phyloP scores from a whole-genome alignment of 768 basidiomycete genomes.

The Kwoniella dejecticola region DNA sequence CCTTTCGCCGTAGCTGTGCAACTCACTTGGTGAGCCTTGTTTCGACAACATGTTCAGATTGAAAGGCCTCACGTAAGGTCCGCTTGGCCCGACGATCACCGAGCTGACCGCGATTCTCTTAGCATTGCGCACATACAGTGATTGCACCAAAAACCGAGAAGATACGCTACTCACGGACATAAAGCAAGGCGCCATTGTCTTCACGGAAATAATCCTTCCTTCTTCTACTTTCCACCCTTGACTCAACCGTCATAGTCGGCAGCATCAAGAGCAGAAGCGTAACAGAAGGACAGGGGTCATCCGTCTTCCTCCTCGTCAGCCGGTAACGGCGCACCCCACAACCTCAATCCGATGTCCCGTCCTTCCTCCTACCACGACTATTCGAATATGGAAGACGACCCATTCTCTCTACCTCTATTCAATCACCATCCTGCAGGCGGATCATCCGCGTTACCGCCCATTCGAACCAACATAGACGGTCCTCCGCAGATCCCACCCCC shows the following conservation, averaged over 20 bases:
- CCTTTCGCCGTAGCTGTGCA: no score
- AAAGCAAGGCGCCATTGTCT: background rate
- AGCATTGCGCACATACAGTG: background rate
- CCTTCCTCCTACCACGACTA: constrained; percentile 46
- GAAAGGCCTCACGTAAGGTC: background rate
- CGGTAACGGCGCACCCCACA: background rate
- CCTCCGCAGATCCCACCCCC: constrained; percentile 20
- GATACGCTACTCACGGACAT: background rate
- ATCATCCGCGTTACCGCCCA: constrained; percentile 12
- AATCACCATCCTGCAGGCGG: constrained; percentile 25
- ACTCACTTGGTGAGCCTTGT: no score
- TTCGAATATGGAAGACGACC: constrained; percentile 27
- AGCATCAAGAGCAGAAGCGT: no score
- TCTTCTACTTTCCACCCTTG: no score
- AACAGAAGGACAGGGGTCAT: no score
- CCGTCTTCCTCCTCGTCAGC: background rate
- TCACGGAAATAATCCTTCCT: no score
- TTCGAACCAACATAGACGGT: constrained; percentile 11
- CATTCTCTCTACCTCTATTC: constrained; percentile 42
- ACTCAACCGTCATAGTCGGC: no score
- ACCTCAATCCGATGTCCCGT: constrained; percentile 34
- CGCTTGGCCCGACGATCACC: background rate
- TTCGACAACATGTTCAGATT: no score
- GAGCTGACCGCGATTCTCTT: constrained; percentile 6
- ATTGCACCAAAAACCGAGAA: background rate